phyloP scores from a whole-genome alignment of 1,284 basidiomycete species.

The Amylostereum areolatum region DNA sequence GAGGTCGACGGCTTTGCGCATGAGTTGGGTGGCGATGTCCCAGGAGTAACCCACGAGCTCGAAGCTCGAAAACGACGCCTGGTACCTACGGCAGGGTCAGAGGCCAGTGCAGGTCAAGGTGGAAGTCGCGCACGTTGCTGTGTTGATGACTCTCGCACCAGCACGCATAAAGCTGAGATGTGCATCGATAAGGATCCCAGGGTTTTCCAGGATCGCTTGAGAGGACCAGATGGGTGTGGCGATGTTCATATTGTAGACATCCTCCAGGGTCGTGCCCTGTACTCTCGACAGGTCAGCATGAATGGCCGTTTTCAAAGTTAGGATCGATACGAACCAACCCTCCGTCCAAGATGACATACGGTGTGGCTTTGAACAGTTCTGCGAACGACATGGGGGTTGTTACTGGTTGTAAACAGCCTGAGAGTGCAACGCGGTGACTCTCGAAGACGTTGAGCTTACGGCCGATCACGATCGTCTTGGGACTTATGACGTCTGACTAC shows the following conservation, averaged over 20 bases:
- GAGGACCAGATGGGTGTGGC: constrained; percentile 67
- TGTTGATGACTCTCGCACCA: constrained; percentile 54
- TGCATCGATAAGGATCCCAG: constrained; percentile 44
- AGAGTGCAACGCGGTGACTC: too few relatives aligned
- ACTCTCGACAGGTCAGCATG: not conserved
- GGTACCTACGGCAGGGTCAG: constrained; percentile 51
- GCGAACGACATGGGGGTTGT: too few relatives aligned
- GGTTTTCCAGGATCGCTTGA: constrained; percentile 46
- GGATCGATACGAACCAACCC: constrained; percentile 4
- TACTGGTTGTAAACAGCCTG: too few relatives aligned
- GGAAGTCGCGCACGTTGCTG: constrained; percentile 47
- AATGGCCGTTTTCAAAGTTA: not conserved
- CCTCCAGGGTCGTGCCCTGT: constrained; percentile 67
- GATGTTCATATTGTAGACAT: constrained; percentile 44
- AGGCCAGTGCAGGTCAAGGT: not conserved
- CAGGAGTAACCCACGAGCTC: constrained; percentile 42
- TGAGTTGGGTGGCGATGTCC: constrained; percentile 37
- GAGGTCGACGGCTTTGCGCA: constrained; percentile 51
- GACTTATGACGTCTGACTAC: too few relatives aligned
- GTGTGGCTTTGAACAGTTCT: not conserved
- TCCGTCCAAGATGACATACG: constrained; percentile 4
- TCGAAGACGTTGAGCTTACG: too few relatives aligned
- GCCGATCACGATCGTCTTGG: too few relatives aligned
- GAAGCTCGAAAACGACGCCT: constrained; percentile 54
- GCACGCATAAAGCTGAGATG: constrained; percentile 58